Percentiles rank a stretch among this genome's conserved stretches.
These are phyloP conservation scores for Arachis monticola DNA, from an alignment of 331 rosid genomes.

Conservation along the genomic window DNA sequence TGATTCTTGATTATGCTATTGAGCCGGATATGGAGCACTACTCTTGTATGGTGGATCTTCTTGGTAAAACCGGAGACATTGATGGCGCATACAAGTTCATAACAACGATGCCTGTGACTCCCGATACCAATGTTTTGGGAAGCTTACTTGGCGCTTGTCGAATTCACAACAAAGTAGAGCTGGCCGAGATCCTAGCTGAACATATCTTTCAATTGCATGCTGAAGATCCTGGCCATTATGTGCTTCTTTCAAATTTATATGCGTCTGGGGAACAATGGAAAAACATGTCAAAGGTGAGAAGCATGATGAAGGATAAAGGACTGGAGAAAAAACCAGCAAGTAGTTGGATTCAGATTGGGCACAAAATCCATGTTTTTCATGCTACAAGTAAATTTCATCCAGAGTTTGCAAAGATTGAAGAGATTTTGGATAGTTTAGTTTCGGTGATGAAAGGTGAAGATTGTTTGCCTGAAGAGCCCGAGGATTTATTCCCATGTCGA, in stretches of 20 bases:
- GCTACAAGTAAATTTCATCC: slow-evolving; percentile 44
- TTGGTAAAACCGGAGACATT: slow-evolving; percentile 57
- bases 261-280: slow-evolving; percentile 50
- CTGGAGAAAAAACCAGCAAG: slow-evolving; percentile 51
- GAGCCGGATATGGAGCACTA: slow-evolving; percentile 61
- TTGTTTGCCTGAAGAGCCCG: slow-evolving; percentile 21
- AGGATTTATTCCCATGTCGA: not conserved
- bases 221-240: slow-evolving; percentile 43
- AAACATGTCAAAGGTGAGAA: slow-evolving; percentile 54
- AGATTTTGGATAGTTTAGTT: slow-evolving; percentile 44
- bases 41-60: slow-evolving; percentile 74
- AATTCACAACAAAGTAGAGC: slow-evolving; percentile 55
- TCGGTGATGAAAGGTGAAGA: slow-evolving; percentile 45
- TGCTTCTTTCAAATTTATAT: slow-evolving; percentile 49
- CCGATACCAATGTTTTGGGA: slow-evolving; percentile 61
- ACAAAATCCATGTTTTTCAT: slow-evolving; percentile 35
- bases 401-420: slow-evolving; percentile 41
- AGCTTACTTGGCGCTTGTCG: slow-evolving; percentile 61
- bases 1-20: slow-evolving; percentile 52
- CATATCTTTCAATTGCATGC: slow-evolving; percentile 34
- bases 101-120: slow-evolving; percentile 50
- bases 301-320: slow-evolving; percentile 49
- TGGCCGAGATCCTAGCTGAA: slow-evolving; percentile 46
- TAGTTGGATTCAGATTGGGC: slow-evolving; percentile 57
- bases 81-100: slow-evolving; percentile 58